Base-by-base conservation (phyloP, 768 basidiomycete species). In the Pulveroboletus sp. region DNA sequence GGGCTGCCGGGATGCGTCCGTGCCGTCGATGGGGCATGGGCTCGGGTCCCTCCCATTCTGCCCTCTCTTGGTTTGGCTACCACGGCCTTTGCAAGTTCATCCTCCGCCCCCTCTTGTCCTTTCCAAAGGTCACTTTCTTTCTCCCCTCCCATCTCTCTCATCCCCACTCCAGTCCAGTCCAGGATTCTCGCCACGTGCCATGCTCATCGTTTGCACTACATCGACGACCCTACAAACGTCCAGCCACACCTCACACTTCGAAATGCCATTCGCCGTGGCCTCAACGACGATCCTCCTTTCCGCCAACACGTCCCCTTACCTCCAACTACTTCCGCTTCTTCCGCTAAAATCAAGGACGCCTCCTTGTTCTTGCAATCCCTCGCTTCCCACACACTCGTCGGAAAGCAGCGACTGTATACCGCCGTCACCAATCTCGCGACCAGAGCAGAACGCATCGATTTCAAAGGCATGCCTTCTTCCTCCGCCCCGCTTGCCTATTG, bases 11-110 rank as follows among this genome's bases (percentile, higher is more conserved):
- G 4, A 92, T 92, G 85, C 73, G 76, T 36, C 70, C 69, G 1
- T 70, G 74, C 41, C 76, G 90, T 10, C 75, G 88, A 39, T 89
- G 82, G 82, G 90, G 90, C 2, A 93, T 93, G 90, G 86, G 87
- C 37, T 58, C 56, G 1, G 17, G 24, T n/a, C 14, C 21, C 9
- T 33, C 39, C 0, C 57, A 68, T 18, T 59, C 63, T 5, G 47
- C 61, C 6, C 61, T 76, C 30, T 69, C 70, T 6, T 77, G 68
- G 61, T 68, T 71, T 42, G 84, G 82, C 3, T 49, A 70, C 8
- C 71, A 70, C 32, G 88, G 88, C 6, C 79, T 92, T 78, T 63
- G 69, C 33, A 73, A 69, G 30, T 93, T 85, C 82, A 75, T 91
- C 14, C 55, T 89, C 1, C 79, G 90, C 4, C 90, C 90, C 11